phyloP scores from a whole-genome alignment of 2,329 filamentous ascomycete genomes.

The Ophiostoma australiae region DNA sequence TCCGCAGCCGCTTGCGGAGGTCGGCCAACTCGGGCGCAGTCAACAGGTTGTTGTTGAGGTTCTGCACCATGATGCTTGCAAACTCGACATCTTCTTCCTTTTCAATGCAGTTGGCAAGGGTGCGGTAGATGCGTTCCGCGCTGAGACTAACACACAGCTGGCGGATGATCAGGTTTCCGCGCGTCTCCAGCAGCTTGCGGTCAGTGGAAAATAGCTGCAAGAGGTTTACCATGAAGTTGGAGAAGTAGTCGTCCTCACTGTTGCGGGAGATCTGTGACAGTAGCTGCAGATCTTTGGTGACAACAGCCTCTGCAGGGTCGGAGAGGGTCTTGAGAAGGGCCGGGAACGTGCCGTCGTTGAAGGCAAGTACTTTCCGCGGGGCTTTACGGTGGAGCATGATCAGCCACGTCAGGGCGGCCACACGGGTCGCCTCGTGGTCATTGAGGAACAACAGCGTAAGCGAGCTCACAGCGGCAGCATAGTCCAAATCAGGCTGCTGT shows the following conservation, averaged over 20 bases:
- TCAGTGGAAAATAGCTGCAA: slow-evolving; percentile 95
- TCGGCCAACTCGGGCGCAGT: slow-evolving; percentile 92
- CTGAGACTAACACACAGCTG: slow-evolving; percentile 91
- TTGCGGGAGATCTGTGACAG: slow-evolving; percentile 94
- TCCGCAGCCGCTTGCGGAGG: slow-evolving; percentile 80
- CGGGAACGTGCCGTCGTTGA: slow-evolving; percentile 95
- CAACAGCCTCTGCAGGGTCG: slow-evolving; percentile 90
- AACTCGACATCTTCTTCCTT: slow-evolving; percentile 98
- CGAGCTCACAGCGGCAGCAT: slow-evolving; percentile 88
- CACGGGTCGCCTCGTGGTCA: slow-evolving; percentile 91
- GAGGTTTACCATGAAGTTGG: slow-evolving; percentile 96
- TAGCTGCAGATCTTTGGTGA: slow-evolving; percentile 87
- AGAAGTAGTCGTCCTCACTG: slow-evolving; percentile 95
- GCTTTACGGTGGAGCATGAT: slow-evolving; percentile 97
- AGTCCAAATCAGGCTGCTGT: slow-evolving; percentile 74
- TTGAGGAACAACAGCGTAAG: slow-evolving; percentile 91
- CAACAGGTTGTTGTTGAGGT: slow-evolving; percentile 97
- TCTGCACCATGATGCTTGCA: slow-evolving; percentile 98
- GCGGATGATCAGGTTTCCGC: slow-evolving; percentile 93
- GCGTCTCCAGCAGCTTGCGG: slow-evolving; percentile 79
- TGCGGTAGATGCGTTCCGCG: slow-evolving; percentile 91
- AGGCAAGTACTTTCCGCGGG: slow-evolving; percentile 84
- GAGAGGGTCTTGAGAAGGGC: slow-evolving; percentile 93
- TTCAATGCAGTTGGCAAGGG: slow-evolving; percentile 91
- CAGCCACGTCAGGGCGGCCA: slow-evolving; percentile 90